These are phyloP conservation scores for Thermothelomyces thermophilus DNA, from an alignment of 2,329 filamentous ascomycete species.

Conservation along the genomic window DNA sequence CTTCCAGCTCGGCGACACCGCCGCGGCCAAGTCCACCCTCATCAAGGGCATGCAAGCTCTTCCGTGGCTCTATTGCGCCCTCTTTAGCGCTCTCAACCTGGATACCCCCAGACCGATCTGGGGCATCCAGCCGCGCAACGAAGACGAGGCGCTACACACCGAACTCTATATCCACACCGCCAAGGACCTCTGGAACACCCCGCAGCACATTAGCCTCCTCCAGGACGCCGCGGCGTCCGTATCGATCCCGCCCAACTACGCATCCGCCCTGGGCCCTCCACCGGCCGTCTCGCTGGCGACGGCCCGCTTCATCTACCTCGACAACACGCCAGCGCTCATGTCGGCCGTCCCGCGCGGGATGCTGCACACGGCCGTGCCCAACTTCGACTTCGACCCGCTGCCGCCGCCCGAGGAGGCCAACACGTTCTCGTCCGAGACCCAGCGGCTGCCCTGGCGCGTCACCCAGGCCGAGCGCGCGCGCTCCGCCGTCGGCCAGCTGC, in stretches of 20 bases:
- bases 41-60: constrained; percentile 61
- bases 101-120: constrained; percentile 75
- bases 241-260: constrained; percentile 25
- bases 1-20: constrained; percentile 60
- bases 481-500: not conserved
- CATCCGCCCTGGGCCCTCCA: constrained; percentile 31
- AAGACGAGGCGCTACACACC: constrained; percentile 61
- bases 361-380: constrained; percentile 54
- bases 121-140: constrained; percentile 64
- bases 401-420: constrained; percentile 58
- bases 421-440: constrained; percentile 40
- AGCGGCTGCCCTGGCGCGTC: constrained; percentile 38
- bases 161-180: constrained; percentile 69
- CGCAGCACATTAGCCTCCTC: constrained; percentile 62
- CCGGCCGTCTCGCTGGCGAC: constrained; percentile 42
- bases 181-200: constrained; percentile 81
- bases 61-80: constrained; percentile 76
- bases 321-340: constrained; percentile 66
- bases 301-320: constrained; percentile 71
- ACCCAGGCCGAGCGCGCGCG: constrained; percentile 14
- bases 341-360: constrained; percentile 59
- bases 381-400: constrained; percentile 73
- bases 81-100: constrained; percentile 76
- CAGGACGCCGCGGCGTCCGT: constrained; percentile 40
- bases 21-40: constrained; percentile 59